phyloP scores from a whole-genome alignment of 192 early-diverging fungal genomes.

The Entomortierella lignicola region DNA sequence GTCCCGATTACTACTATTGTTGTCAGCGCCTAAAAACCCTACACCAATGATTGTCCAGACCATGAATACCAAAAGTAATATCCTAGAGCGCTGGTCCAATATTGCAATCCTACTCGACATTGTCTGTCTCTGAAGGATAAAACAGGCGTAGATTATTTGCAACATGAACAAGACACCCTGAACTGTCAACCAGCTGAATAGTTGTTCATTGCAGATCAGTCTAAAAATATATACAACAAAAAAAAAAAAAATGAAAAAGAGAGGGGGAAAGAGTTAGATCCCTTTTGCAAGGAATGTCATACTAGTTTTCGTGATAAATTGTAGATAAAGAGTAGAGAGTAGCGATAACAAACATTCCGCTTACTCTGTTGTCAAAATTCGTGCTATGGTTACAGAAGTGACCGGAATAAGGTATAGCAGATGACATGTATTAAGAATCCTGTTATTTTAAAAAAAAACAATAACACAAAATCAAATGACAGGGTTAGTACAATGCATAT shows the following conservation, averaged over 20 bases:
- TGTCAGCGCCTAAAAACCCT: constrained; percentile 34
- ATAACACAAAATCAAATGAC: constrained; percentile 18
- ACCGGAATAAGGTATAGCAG: constrained; percentile 46
- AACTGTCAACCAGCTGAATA: constrained; percentile 52
- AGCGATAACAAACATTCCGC: not conserved
- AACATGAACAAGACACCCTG: constrained; percentile 37
- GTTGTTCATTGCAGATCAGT: constrained; percentile 47
- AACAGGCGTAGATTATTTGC: constrained; percentile 35
- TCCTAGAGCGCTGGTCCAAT: constrained; percentile 31
- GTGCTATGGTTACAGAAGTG: constrained; percentile 40
- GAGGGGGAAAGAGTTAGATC: too few species aligned
- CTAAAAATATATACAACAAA: constrained; percentile 20
- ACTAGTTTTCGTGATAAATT: too few species aligned
- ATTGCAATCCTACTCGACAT: constrained; percentile 28
- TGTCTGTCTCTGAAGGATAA: constrained; percentile 33
- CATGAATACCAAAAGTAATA: constrained; percentile 37
- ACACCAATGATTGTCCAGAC: constrained; percentile 53
- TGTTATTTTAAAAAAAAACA: constrained; percentile 1
- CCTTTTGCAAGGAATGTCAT: not conserved
- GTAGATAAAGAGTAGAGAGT: not conserved
- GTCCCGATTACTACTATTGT: constrained; percentile 5
- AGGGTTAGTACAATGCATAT: constrained; percentile 8
- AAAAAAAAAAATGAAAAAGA: not conserved
- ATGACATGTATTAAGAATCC: constrained; percentile 43
- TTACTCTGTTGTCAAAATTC: constrained; percentile 39